phyloP scores from a whole-genome alignment of 805 yeast species.

The Pichia occidentalis region DNA sequence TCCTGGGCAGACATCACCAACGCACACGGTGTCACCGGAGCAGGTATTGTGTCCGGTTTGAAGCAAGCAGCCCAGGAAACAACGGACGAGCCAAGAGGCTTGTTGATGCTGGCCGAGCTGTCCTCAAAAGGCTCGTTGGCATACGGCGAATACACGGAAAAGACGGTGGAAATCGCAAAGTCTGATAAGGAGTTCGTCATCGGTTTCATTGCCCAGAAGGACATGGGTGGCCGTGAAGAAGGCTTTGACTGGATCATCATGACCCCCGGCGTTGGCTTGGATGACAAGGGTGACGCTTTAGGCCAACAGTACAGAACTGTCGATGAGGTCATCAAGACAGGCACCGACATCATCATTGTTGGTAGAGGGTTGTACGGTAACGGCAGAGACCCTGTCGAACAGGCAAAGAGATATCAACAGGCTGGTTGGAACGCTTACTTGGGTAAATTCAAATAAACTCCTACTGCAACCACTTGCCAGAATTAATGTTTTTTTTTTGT shows the following conservation, averaged over 20 bases:
- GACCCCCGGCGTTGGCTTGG: conserved; percentile 99
- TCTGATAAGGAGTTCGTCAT: conserved; percentile 83
- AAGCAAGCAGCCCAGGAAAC: conserved; percentile 73
- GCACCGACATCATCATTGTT: conserved; percentile 95
- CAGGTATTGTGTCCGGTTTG: conserved; percentile 85
- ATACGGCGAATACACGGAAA: conserved; percentile 78
- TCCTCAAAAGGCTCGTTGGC: conserved; percentile 94
- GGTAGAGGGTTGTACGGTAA: conserved; percentile 95
- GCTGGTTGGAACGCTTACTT: conserved; percentile 96
- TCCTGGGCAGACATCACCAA: conserved; percentile 96
- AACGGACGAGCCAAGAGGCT: conserved; percentile 74
- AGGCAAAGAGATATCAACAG: conserved; percentile 79
- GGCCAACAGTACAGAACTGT: conserved; percentile 98
- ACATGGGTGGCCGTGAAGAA: conserved; percentile 75
- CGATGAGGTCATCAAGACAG: conserved; percentile 70
- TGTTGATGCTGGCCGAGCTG: conserved; percentile 91
- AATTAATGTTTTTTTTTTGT: too few species aligned
- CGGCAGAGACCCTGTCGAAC: conserved; percentile 84
- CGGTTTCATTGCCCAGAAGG: conserved; percentile 92
- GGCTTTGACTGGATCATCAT: conserved; percentile 93
- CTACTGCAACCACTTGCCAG: too few species aligned
- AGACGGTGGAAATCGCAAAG: conserved; percentile 83
- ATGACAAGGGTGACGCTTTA: conserved; percentile 89
- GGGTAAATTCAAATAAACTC: conserved; percentile 27
- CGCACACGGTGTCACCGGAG: conserved; percentile 96